phyloP scores from a whole-genome alignment of 2,329 filamentous ascomycete species.

The Thelonectria blattea region DNA sequence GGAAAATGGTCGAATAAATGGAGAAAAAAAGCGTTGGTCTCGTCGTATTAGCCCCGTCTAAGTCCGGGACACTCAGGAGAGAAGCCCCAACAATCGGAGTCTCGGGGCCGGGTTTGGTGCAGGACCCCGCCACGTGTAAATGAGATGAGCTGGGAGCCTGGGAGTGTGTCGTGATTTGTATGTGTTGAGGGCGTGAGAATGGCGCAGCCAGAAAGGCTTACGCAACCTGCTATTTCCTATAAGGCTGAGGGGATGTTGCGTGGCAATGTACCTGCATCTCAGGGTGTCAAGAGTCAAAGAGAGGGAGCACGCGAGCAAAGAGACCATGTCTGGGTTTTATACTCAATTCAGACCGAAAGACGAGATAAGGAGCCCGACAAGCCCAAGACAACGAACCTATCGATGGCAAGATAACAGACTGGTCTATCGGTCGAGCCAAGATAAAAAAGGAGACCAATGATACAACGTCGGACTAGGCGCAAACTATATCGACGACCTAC shows the following conservation, averaged over 20 bases:
- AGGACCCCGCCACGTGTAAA: slow-evolving; percentile 5
- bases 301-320: not conserved
- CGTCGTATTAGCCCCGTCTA: slow-evolving; percentile 14
- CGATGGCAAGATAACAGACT: slow-evolving; percentile 2
- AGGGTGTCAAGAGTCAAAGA: not conserved
- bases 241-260: not conserved
- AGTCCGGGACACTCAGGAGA: slow-evolving; percentile 5
- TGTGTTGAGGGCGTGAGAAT: not conserved
- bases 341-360: not conserved
- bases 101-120: not conserved
- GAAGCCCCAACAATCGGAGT: slow-evolving; percentile 13
- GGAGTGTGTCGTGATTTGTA: not conserved
- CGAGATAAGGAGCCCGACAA: not conserved
- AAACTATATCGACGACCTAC: not conserved
- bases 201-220: not conserved
- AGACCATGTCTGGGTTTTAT: slow-evolving; percentile 1
- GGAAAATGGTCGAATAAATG: not conserved
- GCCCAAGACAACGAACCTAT: not conserved
- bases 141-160: not conserved
- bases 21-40: slow-evolving; percentile 11
- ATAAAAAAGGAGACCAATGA: slow-evolving; percentile 2
- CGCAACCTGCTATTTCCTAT: not conserved
- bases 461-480: not conserved
- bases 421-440: not conserved
- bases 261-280: not conserved